Conservation (phyloP, 2,329 filamentous ascomycete species). For the Aspergillus sp. region DNA sequence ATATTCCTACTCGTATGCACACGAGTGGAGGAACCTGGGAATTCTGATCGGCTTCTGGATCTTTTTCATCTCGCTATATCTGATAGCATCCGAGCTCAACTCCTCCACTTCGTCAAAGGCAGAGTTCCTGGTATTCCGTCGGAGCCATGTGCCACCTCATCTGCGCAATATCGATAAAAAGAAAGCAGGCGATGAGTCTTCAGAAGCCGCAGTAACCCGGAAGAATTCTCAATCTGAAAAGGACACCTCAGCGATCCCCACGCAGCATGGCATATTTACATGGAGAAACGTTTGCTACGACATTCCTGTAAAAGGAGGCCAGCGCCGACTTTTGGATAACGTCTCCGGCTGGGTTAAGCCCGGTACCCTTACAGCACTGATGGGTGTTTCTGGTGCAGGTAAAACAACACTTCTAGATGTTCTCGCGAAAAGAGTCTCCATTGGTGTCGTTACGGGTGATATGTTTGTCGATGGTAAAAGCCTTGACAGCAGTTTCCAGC, state of each 20-base stretch:
- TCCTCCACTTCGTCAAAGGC: slow-evolving; percentile 59
- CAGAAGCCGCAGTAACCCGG: slow-evolving; percentile 10
- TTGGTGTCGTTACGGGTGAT: slow-evolving; percentile 61
- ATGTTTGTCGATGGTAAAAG: slow-evolving; percentile 61
- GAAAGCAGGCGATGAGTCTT: slow-evolving; percentile 11
- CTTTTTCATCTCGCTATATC: slow-evolving; percentile 61
- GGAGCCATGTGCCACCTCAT: slow-evolving; percentile 46
- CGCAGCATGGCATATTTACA: slow-evolving; percentile 39
- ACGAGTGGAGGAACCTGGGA: slow-evolving; percentile 66
- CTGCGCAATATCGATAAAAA: slow-evolving; percentile 21
- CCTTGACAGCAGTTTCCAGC: slow-evolving; percentile 55
- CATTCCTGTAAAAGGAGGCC: slow-evolving; percentile 47
- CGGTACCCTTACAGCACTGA: slow-evolving; percentile 51
- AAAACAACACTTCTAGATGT: slow-evolving; percentile 59
- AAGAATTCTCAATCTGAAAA: slow-evolving; percentile 7
- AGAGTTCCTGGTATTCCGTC: slow-evolving; percentile 64
- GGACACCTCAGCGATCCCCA: slow-evolving; percentile 16
- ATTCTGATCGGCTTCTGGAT: slow-evolving; percentile 62
- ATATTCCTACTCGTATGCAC: slow-evolving; percentile 53
- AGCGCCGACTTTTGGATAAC: slow-evolving; percentile 50
- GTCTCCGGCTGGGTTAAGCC: slow-evolving; percentile 54
- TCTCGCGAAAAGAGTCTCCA: slow-evolving; percentile 53
- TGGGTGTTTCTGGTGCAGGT: slow-evolving; percentile 61
- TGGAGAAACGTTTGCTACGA: slow-evolving; percentile 56
- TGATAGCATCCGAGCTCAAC: slow-evolving; percentile 61